These are phyloP conservation scores for Monilinia laxa DNA, from an alignment of 2,329 filamentous ascomycete species.

Conservation along the genomic window DNA sequence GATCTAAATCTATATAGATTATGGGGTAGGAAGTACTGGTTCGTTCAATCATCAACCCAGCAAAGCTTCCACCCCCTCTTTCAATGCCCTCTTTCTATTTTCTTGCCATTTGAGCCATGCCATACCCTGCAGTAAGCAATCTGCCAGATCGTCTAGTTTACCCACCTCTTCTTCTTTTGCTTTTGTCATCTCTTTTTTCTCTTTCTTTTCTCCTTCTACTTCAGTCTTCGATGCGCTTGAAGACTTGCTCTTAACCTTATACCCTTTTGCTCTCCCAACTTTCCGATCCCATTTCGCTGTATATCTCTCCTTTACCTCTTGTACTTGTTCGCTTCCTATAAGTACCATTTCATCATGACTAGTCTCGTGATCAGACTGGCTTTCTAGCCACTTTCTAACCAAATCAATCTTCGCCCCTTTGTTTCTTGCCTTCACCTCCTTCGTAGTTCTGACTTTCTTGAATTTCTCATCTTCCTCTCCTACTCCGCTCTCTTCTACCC, in stretches of 20 bases:
- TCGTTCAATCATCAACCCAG: constrained; percentile 34
- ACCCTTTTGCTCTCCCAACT: constrained; percentile 36
- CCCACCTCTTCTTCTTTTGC: constrained; percentile 36
- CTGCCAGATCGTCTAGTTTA: constrained; percentile 82
- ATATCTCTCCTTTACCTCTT: constrained; percentile 42
- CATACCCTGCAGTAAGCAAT: constrained; percentile 74
- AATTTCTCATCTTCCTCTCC: constrained; percentile 29
- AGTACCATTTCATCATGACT: constrained; percentile 34
- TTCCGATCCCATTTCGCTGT: constrained; percentile 39
- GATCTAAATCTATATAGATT: not conserved
- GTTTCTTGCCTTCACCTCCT: constrained; percentile 45
- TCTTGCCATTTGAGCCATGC: constrained; percentile 76
- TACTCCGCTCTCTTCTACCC: constrained; percentile 44
- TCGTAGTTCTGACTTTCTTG: constrained; percentile 42
- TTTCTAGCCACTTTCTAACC: constrained; percentile 53
- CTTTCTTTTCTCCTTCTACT: not conserved
- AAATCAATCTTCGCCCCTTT: constrained; percentile 65
- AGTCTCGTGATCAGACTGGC: constrained; percentile 19
- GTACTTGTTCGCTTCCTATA: constrained; percentile 41
- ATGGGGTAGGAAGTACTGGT: not conserved
- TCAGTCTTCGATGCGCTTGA: not conserved
- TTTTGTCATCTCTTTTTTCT: constrained; percentile 26
- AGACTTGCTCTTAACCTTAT: constrained; percentile 26
- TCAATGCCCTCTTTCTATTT: constrained; percentile 47
- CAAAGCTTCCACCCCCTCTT: constrained; percentile 39